Conservation (phyloP, 768 basidiomycete species). For the Panaeolus cyanescens region DNA sequence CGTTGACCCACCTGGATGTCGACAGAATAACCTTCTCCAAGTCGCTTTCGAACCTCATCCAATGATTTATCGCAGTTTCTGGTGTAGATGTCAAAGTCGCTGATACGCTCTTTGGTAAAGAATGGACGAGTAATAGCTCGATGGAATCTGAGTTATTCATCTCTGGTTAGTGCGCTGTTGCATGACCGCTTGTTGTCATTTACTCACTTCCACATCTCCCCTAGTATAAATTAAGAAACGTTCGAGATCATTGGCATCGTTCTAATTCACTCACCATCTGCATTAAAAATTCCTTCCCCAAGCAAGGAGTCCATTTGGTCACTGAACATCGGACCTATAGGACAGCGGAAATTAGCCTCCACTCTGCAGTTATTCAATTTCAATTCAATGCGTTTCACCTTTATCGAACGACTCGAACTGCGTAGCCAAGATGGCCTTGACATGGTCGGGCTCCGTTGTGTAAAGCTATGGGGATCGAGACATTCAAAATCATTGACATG, state of each 20-base stretch:
- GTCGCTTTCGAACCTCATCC: slow-evolving; percentile 41
- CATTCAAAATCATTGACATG: not conserved
- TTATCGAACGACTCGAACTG: slow-evolving; percentile 51
- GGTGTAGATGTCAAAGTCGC: slow-evolving; percentile 65
- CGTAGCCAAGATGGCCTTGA: slow-evolving; percentile 46
- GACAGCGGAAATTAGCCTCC: not conserved
- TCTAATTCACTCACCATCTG: slow-evolving; percentile 43
- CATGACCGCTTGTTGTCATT: not conserved
- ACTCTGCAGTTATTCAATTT: not conserved
- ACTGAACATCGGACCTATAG: slow-evolving; percentile 24
- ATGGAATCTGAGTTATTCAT: slow-evolving; percentile 44
- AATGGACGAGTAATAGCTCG: slow-evolving; percentile 71
- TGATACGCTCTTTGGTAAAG: slow-evolving; percentile 62
- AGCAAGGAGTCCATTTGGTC: slow-evolving; percentile 38
- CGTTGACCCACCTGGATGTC: slow-evolving; percentile 54
- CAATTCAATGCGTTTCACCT: slow-evolving; percentile 23
- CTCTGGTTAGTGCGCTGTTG: not conserved
- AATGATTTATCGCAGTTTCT: slow-evolving; percentile 52
- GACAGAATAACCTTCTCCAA: slow-evolving; percentile 48
- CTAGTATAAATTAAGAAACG: slow-evolving; percentile 26
- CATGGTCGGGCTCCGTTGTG: slow-evolving; percentile 40
- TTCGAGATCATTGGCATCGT: not conserved
- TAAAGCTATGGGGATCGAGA: slow-evolving; percentile 34
- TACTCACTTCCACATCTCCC: slow-evolving; percentile 71
- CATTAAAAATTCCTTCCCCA: slow-evolving; percentile 62